Percentiles rank a stretch among this genome's conserved stretches.
phyloP scores from a whole-genome alignment of 1,284 basidiomycete species.

The Agroathelia rolfsii region DNA sequence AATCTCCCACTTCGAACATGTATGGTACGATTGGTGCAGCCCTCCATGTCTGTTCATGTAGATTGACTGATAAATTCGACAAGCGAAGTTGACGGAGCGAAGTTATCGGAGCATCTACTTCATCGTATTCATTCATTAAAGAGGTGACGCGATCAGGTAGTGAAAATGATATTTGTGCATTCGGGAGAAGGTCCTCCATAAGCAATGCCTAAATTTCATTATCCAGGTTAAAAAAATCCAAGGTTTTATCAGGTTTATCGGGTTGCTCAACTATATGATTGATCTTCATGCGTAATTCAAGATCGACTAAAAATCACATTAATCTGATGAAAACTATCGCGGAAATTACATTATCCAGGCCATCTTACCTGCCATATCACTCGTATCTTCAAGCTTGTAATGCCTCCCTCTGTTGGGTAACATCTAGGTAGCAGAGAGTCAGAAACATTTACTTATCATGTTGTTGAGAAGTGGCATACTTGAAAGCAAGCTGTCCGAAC shows the following conservation, averaged over 20 bases:
- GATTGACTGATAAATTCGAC: conserved; percentile 24
- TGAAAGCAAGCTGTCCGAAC: conserved; percentile 27
- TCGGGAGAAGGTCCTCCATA: conserved; percentile 26
- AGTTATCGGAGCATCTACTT: conserved; percentile 19
- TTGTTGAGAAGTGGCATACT: conserved; percentile 16
- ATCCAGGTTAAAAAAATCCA: too few species aligned
- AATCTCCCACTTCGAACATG: conserved; percentile 33
- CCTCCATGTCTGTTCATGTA: conserved; percentile 33
- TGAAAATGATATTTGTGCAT: conserved; percentile 24
- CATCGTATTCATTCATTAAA: conserved; percentile 20
- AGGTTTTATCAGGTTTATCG: too few species aligned
- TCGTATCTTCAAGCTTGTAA: conserved; percentile 11
- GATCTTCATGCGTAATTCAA: conserved; percentile 7
- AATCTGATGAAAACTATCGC: too few species aligned
- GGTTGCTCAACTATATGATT: conserved; percentile 18
- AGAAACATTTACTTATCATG: neutral
- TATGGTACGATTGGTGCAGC: conserved; percentile 28
- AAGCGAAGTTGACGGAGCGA: conserved; percentile 30
- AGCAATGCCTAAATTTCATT: too few species aligned
- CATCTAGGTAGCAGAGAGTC: conserved; percentile 19
- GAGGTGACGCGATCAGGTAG: conserved; percentile 25
- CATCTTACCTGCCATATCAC: conserved; percentile 16
- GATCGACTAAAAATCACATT: neutral
- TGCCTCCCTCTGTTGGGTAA: conserved; percentile 24
- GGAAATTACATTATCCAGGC: too few species aligned